Base-by-base conservation (phyloP, 306 rosid species). In the Glycyrrhiza uralensis region DNA sequence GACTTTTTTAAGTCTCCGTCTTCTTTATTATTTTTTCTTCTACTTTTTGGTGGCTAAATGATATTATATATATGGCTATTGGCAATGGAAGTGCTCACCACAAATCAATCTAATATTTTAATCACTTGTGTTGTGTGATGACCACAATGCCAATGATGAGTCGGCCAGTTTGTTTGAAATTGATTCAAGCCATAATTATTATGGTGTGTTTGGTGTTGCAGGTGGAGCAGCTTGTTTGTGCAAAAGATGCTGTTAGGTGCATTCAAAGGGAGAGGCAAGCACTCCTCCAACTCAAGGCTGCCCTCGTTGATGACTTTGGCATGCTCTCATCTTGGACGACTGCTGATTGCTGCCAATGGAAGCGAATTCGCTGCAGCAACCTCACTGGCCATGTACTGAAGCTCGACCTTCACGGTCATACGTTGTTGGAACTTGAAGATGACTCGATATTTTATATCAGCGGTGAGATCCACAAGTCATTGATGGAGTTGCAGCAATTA, bases 321-420 rank as follows among this genome's bases (percentile, higher is more conserved):
- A 28, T 26, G 54, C 45, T 61, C 4, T 50, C 77, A 2, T 61
- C 82, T 1, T 77, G 82, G 77, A 44, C 39, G 3, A 78, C 29
- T 13, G 8, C 41, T 0, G 60, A 78, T 4, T 71, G 82, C 1
- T 78, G 82, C 22, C 33, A 61, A 42, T 78, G 77, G 77, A 14
- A 73, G 2, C 62, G 78, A 4, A 44, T 78, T 78, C 42, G 0
- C 0, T 70, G 82, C 15, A 70, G 42, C 66, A 70, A 55, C 65
- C 30, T n/a, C 3, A 71, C 76, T 4, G 22, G 44, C 20, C 68
- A 57, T 7, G 0, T 71, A 1, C 9, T 14, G 4, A 42, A 4
- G 14, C 35, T 71, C 5, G 32, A 71, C 19, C 57, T 71, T 28
- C 55, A 28, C 0, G 65, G 19, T 6, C 13, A n/a, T 1, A 0